These are phyloP conservation scores for Picea mariana DNA, from an alignment of 83 land plant genomes.

Conservation along the genomic window DNA sequence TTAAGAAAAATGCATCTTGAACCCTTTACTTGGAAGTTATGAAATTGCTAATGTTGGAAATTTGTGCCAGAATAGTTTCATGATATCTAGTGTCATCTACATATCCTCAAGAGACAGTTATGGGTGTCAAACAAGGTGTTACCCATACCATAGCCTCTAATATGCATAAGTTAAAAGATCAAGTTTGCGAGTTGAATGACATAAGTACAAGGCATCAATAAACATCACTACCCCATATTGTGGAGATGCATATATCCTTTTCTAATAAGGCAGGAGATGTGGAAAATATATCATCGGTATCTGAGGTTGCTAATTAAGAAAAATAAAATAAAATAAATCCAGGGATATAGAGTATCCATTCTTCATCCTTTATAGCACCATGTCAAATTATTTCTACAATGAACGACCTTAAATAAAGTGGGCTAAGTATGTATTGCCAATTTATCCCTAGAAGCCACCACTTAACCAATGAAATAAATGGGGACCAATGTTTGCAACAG, in stretches of 20 bases:
- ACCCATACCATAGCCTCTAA: neutral
- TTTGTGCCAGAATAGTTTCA: too few relatives aligned
- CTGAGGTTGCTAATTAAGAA: neutral
- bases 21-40: too few relatives aligned
- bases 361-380: neutral
- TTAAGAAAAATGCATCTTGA: too few relatives aligned
- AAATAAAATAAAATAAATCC: too few relatives aligned
- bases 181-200: neutral
- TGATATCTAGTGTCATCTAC: neutral
- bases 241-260: neutral
- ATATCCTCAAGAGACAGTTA: neutral
- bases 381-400: conserved; percentile 2
- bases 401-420: neutral
- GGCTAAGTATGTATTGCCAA: too few relatives aligned
- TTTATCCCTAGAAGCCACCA: too few relatives aligned
- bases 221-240: neutral
- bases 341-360: neutral
- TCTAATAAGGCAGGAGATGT: neutral
- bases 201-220: neutral
- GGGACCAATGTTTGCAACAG: conserved; percentile 2
- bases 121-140: neutral
- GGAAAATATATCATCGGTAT: neutral
- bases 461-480: too few relatives aligned
- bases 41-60: too few relatives aligned
- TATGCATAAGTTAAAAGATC: neutral